Evolutionary conservation across 768 basidiomycete genomes (phyloP).

Genomic region (Panellus pusillus): DNA sequence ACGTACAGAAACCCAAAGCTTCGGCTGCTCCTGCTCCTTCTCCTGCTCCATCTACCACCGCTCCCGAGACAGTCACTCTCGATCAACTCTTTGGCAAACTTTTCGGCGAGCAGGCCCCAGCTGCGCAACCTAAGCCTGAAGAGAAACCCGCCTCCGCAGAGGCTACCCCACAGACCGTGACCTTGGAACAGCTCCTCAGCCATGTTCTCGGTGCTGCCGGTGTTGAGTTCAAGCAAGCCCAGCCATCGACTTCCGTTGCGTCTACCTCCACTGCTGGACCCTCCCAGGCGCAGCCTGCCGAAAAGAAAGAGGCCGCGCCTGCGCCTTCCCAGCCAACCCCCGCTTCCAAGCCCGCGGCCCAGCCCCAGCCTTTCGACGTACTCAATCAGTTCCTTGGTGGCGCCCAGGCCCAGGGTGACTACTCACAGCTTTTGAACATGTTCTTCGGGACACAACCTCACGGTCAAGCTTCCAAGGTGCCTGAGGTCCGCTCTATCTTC

Average conservation of each 20-base stretch:
- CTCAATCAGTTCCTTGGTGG: background rate
- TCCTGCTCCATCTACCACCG: background rate
- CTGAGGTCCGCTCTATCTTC: conserved; percentile 6
- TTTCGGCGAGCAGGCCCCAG: background rate
- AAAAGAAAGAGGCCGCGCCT: too few relatives aligned
- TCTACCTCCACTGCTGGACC: too few relatives aligned
- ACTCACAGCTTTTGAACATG: conserved; percentile 17
- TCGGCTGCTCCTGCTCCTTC: background rate
- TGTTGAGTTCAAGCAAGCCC: too few relatives aligned
- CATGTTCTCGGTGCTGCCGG: background rate
- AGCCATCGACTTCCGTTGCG: too few relatives aligned
- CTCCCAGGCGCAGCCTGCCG: too few relatives aligned
- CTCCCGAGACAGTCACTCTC: background rate
- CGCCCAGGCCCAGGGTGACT: background rate
- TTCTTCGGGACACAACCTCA: conserved; percentile 8
- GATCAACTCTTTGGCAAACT: background rate
- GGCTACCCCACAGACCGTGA: background rate
- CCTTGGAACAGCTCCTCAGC: background rate
- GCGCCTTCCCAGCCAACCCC: too few relatives aligned
- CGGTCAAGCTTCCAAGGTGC: background rate
- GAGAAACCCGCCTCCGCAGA: background rate
- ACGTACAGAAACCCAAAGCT: background rate
- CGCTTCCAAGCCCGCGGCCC: too few relatives aligned
- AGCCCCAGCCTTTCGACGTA: too few relatives aligned
- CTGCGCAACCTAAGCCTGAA: background rate